Percentiles rank a stretch among this genome's conserved stretches.
These are phyloP conservation scores for Camellia granthamiana DNA, from an alignment of 148 eudicot genomes.

Conservation along the genomic window DNA sequence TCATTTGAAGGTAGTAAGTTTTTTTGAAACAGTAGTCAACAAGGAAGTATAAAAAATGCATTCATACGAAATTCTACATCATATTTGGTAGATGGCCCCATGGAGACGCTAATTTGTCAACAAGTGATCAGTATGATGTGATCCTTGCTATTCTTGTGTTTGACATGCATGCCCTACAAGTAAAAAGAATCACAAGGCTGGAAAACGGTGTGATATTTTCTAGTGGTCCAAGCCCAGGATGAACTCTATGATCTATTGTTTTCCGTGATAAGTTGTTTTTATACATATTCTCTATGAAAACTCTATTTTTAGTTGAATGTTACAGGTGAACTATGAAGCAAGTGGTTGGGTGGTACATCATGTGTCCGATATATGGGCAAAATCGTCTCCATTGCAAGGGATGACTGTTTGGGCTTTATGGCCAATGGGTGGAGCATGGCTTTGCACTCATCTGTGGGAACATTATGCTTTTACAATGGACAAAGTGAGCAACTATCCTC, in stretches of 20 bases:
- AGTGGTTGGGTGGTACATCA: conserved; percentile 90
- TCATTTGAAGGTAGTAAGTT: background rate
- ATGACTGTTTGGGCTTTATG: conserved; percentile 80
- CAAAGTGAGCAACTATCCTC: conserved; percentile 35
- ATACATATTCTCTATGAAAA: background rate
- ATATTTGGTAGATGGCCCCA: background rate
- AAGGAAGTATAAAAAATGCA: background rate
- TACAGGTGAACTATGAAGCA: conserved; percentile 70
- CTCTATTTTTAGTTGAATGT: conserved; percentile 10
- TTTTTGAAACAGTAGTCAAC: background rate
- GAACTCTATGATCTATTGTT: background rate
- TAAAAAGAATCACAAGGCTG: background rate
- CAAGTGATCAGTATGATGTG: background rate
- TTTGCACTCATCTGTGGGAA: conserved; percentile 93
- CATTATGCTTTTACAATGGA: conserved; percentile 77
- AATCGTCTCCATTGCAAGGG: conserved; percentile 72
- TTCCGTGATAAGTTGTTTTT: background rate
- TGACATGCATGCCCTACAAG: background rate
- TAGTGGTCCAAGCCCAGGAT: background rate
- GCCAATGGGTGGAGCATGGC: conserved; percentile 99
- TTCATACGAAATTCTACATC: background rate
- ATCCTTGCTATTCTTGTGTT: background rate
- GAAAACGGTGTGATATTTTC: background rate
- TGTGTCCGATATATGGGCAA: conserved; percentile 89
- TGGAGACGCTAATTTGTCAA: background rate